Percentiles rank a stretch among this genome's conserved stretches.
Conservation (phyloP, 106 monocot species). For the Hemerocallis citrina region DNA sequence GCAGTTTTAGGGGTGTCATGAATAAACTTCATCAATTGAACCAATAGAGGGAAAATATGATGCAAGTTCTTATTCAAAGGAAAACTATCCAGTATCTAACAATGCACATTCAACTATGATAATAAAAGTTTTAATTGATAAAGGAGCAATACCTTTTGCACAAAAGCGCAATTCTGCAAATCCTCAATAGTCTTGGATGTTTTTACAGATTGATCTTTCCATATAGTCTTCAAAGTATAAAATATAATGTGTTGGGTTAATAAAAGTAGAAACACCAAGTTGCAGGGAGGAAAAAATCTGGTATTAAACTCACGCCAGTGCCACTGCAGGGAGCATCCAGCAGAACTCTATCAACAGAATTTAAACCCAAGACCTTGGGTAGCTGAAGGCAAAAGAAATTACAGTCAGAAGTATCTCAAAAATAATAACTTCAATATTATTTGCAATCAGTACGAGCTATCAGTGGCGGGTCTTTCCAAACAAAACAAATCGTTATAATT, state of each 20-base stretch:
- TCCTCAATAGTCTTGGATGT: constrained; percentile 79
- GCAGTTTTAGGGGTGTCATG: no score
- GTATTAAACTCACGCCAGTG: constrained; percentile 66
- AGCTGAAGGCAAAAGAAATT: constrained; percentile 36
- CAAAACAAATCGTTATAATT: not conserved
- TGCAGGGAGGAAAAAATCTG: not conserved
- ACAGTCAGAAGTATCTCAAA: not conserved
- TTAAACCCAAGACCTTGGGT: constrained; percentile 65
- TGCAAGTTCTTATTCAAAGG: no score
- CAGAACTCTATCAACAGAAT: constrained; percentile 94
- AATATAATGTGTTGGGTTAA: constrained; percentile 6
- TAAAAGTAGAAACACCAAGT: not conserved
- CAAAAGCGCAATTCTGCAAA: constrained; percentile 70
- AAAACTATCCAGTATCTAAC: not conserved
- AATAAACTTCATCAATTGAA: no score
- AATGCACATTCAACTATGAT: not conserved
- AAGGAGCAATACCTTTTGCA: constrained; percentile 70
- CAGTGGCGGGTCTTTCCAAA: not conserved
- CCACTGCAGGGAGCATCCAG: constrained; percentile 98
- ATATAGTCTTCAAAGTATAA: constrained; percentile 57
- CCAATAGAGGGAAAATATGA: no score
- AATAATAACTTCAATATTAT: not conserved
- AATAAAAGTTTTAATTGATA: not conserved
- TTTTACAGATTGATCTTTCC: constrained; percentile 69
- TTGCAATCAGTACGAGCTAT: not conserved